phyloP scores from a whole-genome alignment of 2,329 filamentous ascomycete genomes.

The Shiraia bambusicola region DNA sequence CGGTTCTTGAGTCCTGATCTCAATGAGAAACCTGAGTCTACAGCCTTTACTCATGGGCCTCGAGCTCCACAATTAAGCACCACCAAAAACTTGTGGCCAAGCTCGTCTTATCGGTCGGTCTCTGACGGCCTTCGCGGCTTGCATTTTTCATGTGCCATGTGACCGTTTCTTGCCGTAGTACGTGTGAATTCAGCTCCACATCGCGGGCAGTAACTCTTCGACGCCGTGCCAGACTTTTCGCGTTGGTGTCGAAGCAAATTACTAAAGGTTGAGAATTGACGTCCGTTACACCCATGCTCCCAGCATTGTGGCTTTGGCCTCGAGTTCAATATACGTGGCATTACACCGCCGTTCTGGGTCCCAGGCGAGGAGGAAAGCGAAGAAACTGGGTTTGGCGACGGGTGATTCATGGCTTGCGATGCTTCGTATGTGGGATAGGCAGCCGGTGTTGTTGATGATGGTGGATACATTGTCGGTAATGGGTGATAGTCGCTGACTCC shows the following conservation, averaged over 20 bases:
- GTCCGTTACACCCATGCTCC: constrained; percentile 95
- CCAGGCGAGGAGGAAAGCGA: constrained; percentile 32
- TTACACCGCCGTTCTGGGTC: constrained; percentile 28
- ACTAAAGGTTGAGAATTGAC: constrained; percentile 95
- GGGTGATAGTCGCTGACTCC: constrained; percentile 37
- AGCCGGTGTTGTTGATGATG: constrained; percentile 33
- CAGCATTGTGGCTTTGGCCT: constrained; percentile 94
- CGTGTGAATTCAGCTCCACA: constrained; percentile 93
- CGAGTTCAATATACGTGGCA: constrained; percentile 66
- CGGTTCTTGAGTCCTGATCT: not conserved
- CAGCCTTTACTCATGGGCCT: too few relatives aligned
- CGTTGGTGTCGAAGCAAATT: constrained; percentile 90
- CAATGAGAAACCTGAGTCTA: too few relatives aligned
- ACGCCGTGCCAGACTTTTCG: constrained; percentile 88
- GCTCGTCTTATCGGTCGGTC: constrained; percentile 22
- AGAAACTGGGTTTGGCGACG: constrained; percentile 19
- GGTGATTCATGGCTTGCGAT: constrained; percentile 23
- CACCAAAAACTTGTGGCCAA: not conserved
- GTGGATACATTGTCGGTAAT: constrained; percentile 41
- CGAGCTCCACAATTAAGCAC: too few relatives aligned
- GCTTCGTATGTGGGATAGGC: constrained; percentile 38
- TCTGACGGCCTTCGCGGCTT: constrained; percentile 65
- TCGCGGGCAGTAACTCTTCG: constrained; percentile 85
- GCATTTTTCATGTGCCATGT: constrained; percentile 86
- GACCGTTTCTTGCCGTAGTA: constrained; percentile 84